These are phyloP conservation scores for Solanum chiquidenum DNA, from an alignment of 257 asterid genomes.

Conservation along the genomic window DNA sequence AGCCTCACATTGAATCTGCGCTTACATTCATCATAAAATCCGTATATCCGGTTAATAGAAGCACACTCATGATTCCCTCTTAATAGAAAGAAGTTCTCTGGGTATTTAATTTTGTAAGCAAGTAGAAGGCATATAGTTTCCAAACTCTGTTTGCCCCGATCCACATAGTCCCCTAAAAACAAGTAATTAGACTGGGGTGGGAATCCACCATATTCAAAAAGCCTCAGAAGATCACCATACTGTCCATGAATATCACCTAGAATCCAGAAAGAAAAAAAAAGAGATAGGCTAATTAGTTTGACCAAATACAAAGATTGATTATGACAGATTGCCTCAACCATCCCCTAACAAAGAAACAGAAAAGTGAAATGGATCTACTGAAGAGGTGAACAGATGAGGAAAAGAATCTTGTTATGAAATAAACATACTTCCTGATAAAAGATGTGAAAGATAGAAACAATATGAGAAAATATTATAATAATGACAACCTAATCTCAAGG, in stretches of 20 bases:
- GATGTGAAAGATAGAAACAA: background rate
- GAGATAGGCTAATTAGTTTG: background rate
- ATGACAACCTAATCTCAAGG: background rate
- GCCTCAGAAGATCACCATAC: slow-evolving; percentile 25
- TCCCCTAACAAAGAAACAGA: background rate
- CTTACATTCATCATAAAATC: slow-evolving; percentile 27
- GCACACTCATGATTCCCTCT: slow-evolving; percentile 32
- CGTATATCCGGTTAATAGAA: slow-evolving; percentile 26
- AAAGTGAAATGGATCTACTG: background rate
- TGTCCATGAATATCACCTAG: slow-evolving; percentile 35
- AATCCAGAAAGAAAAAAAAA: background rate
- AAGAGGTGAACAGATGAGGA: background rate
- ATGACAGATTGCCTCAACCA: background rate
- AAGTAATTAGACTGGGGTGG: slow-evolving; percentile 28
- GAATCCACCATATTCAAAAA: slow-evolving; percentile 29
- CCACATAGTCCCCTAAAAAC: slow-evolving; percentile 29
- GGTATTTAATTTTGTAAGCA: slow-evolving; percentile 27
- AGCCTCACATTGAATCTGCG: slow-evolving; percentile 23
- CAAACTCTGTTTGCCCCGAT: slow-evolving; percentile 29
- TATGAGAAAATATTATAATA: background rate
- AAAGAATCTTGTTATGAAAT: background rate
- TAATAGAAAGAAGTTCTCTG: slow-evolving; percentile 21
- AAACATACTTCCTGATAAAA: background rate
- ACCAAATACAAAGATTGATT: background rate
- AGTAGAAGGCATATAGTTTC: slow-evolving; percentile 30